Conservation (phyloP, 257 asterid genomes). For the Nicotiana knightiana region DNA sequence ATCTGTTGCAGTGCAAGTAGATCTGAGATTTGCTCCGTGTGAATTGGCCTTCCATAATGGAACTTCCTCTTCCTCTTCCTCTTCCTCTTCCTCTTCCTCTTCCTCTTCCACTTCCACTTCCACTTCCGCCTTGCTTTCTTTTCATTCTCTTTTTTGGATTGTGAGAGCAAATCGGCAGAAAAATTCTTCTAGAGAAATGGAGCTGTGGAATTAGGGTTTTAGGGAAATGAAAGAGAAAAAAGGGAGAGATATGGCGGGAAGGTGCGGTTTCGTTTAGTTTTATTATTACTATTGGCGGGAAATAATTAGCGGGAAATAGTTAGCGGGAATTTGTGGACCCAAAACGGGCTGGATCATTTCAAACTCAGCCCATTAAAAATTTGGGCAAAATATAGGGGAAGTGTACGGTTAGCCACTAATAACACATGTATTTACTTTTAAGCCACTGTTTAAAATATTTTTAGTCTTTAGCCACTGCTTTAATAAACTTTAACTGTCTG, state of each 20-base stretch:
- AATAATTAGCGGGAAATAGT: not conserved
- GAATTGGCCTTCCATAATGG: slow-evolving; percentile 13
- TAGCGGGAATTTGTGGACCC: not conserved
- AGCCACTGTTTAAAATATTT: too few relatives aligned
- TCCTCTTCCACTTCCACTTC: not conserved
- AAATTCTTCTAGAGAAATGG: not conserved
- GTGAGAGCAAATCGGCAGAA: not conserved
- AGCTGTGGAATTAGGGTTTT: not conserved
- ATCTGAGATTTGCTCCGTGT: slow-evolving; percentile 52
- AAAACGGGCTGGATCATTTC: too few relatives aligned
- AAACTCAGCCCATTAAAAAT: too few relatives aligned
- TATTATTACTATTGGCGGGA: not conserved
- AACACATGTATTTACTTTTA: too few relatives aligned
- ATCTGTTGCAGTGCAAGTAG: slow-evolving; percentile 27
- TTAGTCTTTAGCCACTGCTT: too few relatives aligned
- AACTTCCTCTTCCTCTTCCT: not conserved
- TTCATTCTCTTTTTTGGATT: not conserved
- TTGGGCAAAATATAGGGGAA: too few relatives aligned
- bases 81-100: not conserved
- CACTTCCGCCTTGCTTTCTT: not conserved
- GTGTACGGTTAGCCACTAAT: too few relatives aligned
- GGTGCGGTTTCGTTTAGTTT: not conserved
- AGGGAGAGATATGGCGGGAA: not conserved
- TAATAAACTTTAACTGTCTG: too few relatives aligned
- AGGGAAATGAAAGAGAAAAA: not conserved